Conservation (phyloP, 192 early-diverging fungal species). For the Phycomyces blakesleeanus region DNA sequence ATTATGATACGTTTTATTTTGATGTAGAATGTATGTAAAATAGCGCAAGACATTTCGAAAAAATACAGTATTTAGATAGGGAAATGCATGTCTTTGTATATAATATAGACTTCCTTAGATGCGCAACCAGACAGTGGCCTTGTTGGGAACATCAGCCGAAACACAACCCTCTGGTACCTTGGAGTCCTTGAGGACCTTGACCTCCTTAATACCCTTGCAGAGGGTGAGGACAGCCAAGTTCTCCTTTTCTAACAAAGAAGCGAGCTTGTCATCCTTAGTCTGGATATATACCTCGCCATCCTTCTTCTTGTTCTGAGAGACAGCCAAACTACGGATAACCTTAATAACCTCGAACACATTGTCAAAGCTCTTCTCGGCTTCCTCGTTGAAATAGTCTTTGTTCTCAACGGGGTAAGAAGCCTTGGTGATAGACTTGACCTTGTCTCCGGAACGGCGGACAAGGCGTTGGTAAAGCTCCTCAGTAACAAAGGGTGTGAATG, state of each 20-base stretch:
- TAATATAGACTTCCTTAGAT: conserved; percentile 13
- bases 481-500: conserved; percentile 98
- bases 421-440: conserved; percentile 66
- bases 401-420: conserved; percentile 57
- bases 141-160: conserved; percentile 5
- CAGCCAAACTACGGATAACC: conserved; percentile 72
- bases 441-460: conserved; percentile 73
- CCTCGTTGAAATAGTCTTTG: conserved; percentile 51
- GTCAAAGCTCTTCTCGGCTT: conserved; percentile 80
- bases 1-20: too few species aligned
- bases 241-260: conserved; percentile 54
- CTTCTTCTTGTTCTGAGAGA: conserved; percentile 73
- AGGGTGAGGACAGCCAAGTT: conserved; percentile 63
- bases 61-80: too few species aligned
- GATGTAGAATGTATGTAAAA: too few species aligned
- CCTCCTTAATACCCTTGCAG: conserved; percentile 67
- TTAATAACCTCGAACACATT: conserved; percentile 71
- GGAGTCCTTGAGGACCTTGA: conserved; percentile 56
- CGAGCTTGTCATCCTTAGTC: conserved; percentile 39
- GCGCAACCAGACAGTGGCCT: conserved; percentile 14
- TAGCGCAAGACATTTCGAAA: neutral
- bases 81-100: too few species aligned
- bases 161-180: conserved; percentile 75
- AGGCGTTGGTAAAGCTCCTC: conserved; percentile 98
- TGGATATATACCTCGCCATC: conserved; percentile 64